Percentiles rank a stretch among this genome's conserved stretches.
These are phyloP conservation scores for Metschnikowia kofuensis DNA, from an alignment of 805 yeast genomes.

Conservation along the genomic window DNA sequence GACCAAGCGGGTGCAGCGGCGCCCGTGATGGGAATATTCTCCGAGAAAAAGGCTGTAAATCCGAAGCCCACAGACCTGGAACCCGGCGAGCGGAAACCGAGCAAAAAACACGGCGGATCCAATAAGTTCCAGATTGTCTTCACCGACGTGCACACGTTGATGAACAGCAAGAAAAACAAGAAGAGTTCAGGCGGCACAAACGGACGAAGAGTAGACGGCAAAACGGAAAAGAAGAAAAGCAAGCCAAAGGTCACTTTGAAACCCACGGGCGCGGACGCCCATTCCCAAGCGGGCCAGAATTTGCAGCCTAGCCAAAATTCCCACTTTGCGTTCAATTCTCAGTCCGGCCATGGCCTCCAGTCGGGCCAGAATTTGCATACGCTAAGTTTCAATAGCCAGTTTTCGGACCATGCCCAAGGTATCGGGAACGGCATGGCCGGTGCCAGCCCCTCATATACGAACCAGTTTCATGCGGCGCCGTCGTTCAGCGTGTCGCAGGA, in stretches of 20 bases:
- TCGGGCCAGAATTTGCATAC: not conserved
- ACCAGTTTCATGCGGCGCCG: slow-evolving; percentile 4
- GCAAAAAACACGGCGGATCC: slow-evolving; percentile 14
- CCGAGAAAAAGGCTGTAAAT: slow-evolving; percentile 21
- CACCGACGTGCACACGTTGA: slow-evolving; percentile 21
- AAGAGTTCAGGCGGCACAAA: not conserved
- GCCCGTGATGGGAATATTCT: slow-evolving; percentile 40
- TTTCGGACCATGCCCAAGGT: not conserved
- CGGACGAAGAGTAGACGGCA: not conserved
- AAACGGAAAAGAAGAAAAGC: not conserved
- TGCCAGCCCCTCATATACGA: not conserved
- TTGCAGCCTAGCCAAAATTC: no score
- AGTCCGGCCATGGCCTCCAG: not conserved
- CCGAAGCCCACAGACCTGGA: not conserved
- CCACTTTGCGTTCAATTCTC: not conserved
- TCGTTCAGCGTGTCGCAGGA: slow-evolving; percentile 13
- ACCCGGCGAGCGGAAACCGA: slow-evolving; percentile 17
- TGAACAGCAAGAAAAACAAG: slow-evolving; percentile 20
- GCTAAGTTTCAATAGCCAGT: not conserved
- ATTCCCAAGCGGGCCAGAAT: not conserved
- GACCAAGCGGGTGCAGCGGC: slow-evolving; percentile 11
- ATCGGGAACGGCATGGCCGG: not conserved
- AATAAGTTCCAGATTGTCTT: slow-evolving; percentile 19
- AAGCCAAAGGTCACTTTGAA: not conserved
- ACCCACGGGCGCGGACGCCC: not conserved